A percentile compares a stretch with the other conserved stretches of the same genome.
phyloP scores from a whole-genome alignment of 805 yeast species.

The Wickerhamiella parazyma region DNA sequence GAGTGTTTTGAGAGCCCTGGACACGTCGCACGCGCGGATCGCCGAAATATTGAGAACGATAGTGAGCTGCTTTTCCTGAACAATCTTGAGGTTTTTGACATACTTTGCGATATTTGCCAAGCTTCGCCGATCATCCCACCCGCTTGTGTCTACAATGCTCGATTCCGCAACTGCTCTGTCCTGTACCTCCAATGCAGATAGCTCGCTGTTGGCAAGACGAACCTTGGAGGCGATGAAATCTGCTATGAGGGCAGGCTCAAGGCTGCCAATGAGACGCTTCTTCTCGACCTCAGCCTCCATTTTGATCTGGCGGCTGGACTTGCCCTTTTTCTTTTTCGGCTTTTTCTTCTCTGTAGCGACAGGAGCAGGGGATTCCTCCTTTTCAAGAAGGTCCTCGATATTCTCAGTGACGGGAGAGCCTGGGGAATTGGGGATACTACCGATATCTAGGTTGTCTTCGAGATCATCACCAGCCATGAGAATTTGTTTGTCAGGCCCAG shows the following conservation, averaged over 20 bases:
- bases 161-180: constrained; percentile 48
- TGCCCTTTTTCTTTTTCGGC: constrained; percentile 13
- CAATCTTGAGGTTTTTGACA: constrained; percentile 30
- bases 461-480: constrained; percentile 46
- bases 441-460: constrained; percentile 53
- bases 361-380: background rate
- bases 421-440: background rate
- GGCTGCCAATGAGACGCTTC: constrained; percentile 41
- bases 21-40: constrained; percentile 74
- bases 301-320: constrained; percentile 13
- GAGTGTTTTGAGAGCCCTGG: constrained; percentile 36
- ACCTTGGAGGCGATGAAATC: constrained; percentile 53
- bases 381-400: constrained; percentile 22
- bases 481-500: background rate
- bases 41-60: constrained; percentile 61
- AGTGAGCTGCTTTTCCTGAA: constrained; percentile 34
- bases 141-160: constrained; percentile 49
- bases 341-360: constrained; percentile 18
- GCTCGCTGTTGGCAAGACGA: constrained; percentile 38
- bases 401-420: constrained; percentile 30
- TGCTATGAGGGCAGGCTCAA: constrained; percentile 46
- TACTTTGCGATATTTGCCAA: constrained; percentile 45
- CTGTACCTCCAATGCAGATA: constrained; percentile 61
- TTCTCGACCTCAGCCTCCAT: constrained; percentile 28
- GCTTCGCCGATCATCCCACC: constrained; percentile 38